A percentile compares a stretch with the other conserved stretches of the same genome.
These are phyloP conservation scores for Helotiales sp. DNA, from an alignment of 2,329 filamentous ascomycete species.

Conservation along the genomic window DNA sequence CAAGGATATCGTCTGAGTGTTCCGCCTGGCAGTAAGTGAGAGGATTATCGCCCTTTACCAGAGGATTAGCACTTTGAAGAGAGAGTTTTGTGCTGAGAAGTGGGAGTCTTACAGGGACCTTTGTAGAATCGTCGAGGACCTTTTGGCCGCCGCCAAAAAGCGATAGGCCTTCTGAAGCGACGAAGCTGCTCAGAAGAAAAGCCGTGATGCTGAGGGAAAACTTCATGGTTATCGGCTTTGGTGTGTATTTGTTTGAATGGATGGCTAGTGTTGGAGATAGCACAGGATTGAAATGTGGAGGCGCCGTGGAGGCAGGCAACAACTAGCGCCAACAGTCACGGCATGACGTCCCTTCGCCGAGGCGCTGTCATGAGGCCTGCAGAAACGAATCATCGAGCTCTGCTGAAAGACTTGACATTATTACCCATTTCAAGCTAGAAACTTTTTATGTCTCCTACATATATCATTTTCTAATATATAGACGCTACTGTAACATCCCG, in stretches of 20 bases:
- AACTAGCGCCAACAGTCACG: background rate
- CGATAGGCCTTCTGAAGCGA: slow-evolving; percentile 43
- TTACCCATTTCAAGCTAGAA: too few species aligned
- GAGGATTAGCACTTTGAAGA: background rate
- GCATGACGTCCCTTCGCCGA: background rate
- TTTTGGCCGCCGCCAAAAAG: slow-evolving; percentile 50
- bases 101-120: slow-evolving; percentile 39
- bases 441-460: too few species aligned
- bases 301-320: background rate
- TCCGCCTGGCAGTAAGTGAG: slow-evolving; percentile 72
- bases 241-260: background rate
- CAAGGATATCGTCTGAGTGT: slow-evolving; percentile 68
- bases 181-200: slow-evolving; percentile 31
- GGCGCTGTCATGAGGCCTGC: background rate
- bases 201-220: slow-evolving; percentile 28
- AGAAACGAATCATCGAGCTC: too few species aligned
- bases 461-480: too few species aligned
- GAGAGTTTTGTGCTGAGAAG: background rate
- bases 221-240: slow-evolving; percentile 31
- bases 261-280: background rate
- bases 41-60: slow-evolving; percentile 65
- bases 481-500: too few species aligned
- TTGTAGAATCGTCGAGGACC: slow-evolving; percentile 47
- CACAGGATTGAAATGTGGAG: background rate
- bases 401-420: too few species aligned